phyloP scores from a whole-genome alignment of 306 rosid species.

The Rubus idaeus region DNA sequence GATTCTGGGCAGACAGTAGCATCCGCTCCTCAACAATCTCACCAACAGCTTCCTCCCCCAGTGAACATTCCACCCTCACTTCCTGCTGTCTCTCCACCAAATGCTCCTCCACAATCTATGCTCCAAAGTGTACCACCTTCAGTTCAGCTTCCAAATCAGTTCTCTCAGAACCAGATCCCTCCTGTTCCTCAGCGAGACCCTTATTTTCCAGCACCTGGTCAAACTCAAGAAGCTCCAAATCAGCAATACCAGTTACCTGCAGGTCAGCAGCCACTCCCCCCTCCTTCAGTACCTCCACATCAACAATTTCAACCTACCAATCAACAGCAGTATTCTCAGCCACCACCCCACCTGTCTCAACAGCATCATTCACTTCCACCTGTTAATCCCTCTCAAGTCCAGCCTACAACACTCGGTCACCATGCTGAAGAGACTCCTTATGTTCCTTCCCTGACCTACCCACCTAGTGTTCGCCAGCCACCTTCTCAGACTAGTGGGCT shows the following conservation, averaged over 20 bases:
- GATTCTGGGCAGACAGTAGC: conserved; percentile 49
- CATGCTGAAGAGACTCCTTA: conserved; percentile 72
- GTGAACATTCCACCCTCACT: conserved; percentile 47
- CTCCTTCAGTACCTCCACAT: conserved; percentile 48
- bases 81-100: conserved; percentile 52
- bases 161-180: conserved; percentile 60
- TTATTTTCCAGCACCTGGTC: conserved; percentile 59
- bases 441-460: conserved; percentile 63
- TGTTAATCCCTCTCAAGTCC: conserved; percentile 50
- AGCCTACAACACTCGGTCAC: conserved; percentile 56
- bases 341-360: conserved; percentile 51
- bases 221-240: conserved; percentile 56
- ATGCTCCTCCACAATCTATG: conserved; percentile 60
- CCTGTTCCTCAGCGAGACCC: conserved; percentile 62
- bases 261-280: conserved; percentile 53
- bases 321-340: conserved; percentile 65
- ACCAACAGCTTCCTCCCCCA: conserved; percentile 49
- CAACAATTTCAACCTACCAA: conserved; percentile 60
- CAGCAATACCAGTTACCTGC: conserved; percentile 66
- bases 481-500: conserved; percentile 62
- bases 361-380: conserved; percentile 55
- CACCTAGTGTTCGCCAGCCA: conserved; percentile 57
- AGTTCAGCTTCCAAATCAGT: conserved; percentile 58
- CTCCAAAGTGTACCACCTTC: conserved; percentile 50
- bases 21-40: conserved; percentile 66